Percentiles rank a stretch among this genome's conserved stretches.
phyloP scores from a whole-genome alignment of 306 rosid genomes.

The Urtica urens region DNA sequence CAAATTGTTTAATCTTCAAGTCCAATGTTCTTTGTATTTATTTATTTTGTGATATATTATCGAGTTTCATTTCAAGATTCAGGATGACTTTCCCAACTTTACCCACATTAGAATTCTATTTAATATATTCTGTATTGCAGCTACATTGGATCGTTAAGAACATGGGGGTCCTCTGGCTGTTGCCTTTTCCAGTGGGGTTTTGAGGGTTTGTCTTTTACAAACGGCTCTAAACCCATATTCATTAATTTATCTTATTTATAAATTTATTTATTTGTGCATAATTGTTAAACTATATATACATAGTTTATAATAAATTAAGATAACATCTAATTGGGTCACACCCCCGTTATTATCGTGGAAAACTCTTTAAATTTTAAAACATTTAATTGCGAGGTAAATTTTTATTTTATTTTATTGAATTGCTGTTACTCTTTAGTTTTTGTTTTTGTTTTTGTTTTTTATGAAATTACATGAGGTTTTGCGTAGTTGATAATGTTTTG shows the following conservation, averaged over 20 bases:
- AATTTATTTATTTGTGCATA: not conserved
- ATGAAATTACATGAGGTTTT: constrained; percentile 6
- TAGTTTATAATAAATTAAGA: not conserved
- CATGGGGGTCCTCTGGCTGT: not conserved
- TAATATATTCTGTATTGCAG: too few relatives aligned
- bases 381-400: not conserved
- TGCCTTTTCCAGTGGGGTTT: not conserved
- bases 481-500: constrained; percentile 12
- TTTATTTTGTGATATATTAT: too few relatives aligned
- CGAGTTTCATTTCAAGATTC: too few relatives aligned
- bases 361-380: not conserved
- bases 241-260: not conserved
- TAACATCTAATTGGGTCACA: too few relatives aligned
- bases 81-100: too few relatives aligned
- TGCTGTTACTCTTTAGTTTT: too few relatives aligned
- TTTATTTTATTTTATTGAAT: not conserved
- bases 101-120: too few relatives aligned
- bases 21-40: too few relatives aligned
- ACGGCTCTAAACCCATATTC: not conserved
- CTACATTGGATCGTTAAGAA: too few relatives aligned
- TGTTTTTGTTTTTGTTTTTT: not conserved
- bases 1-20: too few relatives aligned
- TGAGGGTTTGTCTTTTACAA: not conserved
- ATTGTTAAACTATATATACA: not conserved
- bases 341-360: too few relatives aligned